Percentiles rank a stretch among this genome's conserved stretches.
Conservation (phyloP, 495 filamentous ascomycete genomes). For the Penicillium coprophilum region DNA sequence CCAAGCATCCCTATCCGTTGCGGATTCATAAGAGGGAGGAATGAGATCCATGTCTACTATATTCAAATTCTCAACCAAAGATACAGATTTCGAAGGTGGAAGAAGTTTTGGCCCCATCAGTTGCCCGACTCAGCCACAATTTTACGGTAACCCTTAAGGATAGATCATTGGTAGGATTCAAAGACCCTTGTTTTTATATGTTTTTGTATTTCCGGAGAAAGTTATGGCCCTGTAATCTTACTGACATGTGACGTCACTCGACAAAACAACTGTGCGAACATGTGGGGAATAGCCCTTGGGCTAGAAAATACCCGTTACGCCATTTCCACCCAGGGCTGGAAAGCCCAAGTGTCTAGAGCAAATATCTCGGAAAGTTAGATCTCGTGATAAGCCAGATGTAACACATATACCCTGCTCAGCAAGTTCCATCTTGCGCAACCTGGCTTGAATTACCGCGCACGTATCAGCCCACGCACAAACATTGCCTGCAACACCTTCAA, state of each 20-base stretch:
- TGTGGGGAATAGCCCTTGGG: background rate
- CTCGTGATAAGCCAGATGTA: constrained; percentile 7
- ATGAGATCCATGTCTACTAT: constrained; percentile 48
- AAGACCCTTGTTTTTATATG: background rate
- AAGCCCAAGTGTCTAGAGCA: constrained; percentile 31
- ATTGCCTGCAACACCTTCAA: constrained; percentile 48
- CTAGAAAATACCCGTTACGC: constrained; percentile 27
- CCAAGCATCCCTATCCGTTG: constrained; percentile 60
- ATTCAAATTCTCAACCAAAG: background rate
- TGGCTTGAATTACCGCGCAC: constrained; percentile 38
- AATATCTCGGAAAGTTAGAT: constrained; percentile 21
- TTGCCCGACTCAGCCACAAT: constrained; percentile 17
- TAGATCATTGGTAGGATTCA: background rate
- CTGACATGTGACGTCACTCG: background rate
- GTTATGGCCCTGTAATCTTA: background rate
- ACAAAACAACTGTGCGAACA: background rate
- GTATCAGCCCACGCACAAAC: constrained; percentile 50
- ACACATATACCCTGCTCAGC: constrained; percentile 14
- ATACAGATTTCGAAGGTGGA: background rate
- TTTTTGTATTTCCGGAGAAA: too few relatives aligned
- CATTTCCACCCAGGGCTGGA: constrained; percentile 33
- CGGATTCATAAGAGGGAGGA: constrained; percentile 60
- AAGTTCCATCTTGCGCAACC: constrained; percentile 37
- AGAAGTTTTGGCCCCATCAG: constrained; percentile 5
- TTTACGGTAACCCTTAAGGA: background rate